Evolutionary conservation across 225 moss, liverwort and hornwort genomes (phyloP).

Genomic region (Thuidium tamariscinum): DNA sequence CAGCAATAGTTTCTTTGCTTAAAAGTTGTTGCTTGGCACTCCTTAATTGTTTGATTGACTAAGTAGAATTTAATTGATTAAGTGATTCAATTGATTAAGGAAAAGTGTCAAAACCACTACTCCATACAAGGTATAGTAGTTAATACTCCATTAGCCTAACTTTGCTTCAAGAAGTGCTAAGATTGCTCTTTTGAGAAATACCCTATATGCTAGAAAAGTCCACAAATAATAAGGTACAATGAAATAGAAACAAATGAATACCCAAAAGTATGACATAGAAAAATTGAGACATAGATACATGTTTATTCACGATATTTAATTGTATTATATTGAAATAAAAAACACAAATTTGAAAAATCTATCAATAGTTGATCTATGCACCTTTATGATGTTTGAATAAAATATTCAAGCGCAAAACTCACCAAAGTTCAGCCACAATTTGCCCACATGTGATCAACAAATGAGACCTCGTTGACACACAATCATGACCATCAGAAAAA

Average conservation of each 20-base stretch:
- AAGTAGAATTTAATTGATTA: not conserved
- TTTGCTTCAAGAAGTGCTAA: not conserved
- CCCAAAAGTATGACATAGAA: not conserved
- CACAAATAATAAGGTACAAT: accelerated
- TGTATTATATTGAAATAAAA: not conserved
- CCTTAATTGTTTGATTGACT: not conserved
- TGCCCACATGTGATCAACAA: not conserved
- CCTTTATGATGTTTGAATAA: not conserved
- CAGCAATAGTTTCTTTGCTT: not conserved
- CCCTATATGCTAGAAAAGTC: not conserved
- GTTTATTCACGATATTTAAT: too few relatives aligned
- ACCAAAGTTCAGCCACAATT: not conserved
- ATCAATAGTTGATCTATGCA: not conserved
- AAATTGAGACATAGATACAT: not conserved
- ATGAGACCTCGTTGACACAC: not conserved
- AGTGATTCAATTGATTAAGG: accelerated
- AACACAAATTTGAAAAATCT: too few relatives aligned
- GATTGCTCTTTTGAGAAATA: not conserved
- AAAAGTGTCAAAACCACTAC: not conserved
- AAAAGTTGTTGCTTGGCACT: accelerated
- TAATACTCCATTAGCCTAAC: not conserved
- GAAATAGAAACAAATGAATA: too few relatives aligned
- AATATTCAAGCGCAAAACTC: not conserved
- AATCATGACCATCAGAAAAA: not conserved
- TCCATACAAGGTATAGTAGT: too few relatives aligned